Conservation (phyloP, 2,329 filamentous ascomycete species). For the Escovopsis weberi region DNA sequence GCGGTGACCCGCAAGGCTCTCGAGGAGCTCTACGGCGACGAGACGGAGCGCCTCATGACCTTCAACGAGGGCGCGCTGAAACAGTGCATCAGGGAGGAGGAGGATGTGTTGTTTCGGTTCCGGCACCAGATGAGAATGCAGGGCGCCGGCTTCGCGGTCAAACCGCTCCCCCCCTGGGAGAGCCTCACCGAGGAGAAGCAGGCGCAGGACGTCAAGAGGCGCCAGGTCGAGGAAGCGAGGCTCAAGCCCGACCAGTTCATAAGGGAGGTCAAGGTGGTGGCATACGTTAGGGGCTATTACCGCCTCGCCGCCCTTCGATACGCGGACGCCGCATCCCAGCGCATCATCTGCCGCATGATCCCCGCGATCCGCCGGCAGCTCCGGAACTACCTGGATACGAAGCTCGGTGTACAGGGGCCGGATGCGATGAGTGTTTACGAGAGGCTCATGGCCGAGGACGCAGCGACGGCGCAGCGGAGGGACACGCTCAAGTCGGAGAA, state of each 20-base stretch:
- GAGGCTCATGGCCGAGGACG: slow-evolving; percentile 35
- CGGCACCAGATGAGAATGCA: slow-evolving; percentile 36
- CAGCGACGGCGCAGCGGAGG: slow-evolving; percentile 25
- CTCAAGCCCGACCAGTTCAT: slow-evolving; percentile 44
- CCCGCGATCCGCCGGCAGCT: slow-evolving; percentile 27
- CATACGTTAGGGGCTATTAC: slow-evolving; percentile 55
- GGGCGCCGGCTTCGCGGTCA: slow-evolving; percentile 18
- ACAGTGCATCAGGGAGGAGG: slow-evolving; percentile 31
- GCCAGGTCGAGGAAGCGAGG: slow-evolving; percentile 27
- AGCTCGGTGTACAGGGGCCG: slow-evolving; percentile 25
- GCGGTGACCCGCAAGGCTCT: slow-evolving; percentile 24
- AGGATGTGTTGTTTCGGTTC: slow-evolving; percentile 28
- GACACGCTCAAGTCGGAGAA: slow-evolving; percentile 27
- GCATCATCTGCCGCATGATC: slow-evolving; percentile 34
- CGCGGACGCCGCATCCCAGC: slow-evolving; percentile 37
- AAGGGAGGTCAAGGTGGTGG: slow-evolving; percentile 44
- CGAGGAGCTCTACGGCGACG: slow-evolving; percentile 33
- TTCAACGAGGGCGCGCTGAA: slow-evolving; percentile 36
- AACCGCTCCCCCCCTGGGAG: slow-evolving; percentile 24
- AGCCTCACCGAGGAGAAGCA: slow-evolving; percentile 35
- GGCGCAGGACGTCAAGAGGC: slow-evolving; percentile 25
- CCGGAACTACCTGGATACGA: slow-evolving; percentile 26
- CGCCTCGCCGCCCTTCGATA: slow-evolving; percentile 50
- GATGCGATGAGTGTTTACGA: slow-evolving; percentile 20
- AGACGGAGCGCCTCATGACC: slow-evolving; percentile 42